A percentile compares a stretch with the other conserved stretches of the same genome.
phyloP scores from a whole-genome alignment of 176 grass and related monocot genomes.

The Tillandsia fasciculata region DNA sequence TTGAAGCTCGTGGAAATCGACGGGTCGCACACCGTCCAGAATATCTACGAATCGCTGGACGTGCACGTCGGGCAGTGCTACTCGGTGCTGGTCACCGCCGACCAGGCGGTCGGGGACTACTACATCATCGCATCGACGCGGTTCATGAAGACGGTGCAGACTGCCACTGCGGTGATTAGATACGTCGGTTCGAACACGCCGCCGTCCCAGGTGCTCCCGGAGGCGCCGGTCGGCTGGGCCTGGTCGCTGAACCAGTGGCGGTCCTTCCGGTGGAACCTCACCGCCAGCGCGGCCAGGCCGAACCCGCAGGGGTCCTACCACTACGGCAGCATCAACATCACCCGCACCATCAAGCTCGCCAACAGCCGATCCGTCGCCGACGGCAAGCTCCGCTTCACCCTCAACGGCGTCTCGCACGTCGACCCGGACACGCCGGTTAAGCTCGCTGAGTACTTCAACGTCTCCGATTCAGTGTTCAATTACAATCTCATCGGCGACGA shows the following conservation, averaged over 20 bases:
- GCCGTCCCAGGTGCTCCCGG: constrained; percentile 22
- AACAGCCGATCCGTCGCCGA: constrained; percentile 19
- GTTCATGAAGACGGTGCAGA: constrained; percentile 29
- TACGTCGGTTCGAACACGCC: constrained; percentile 44
- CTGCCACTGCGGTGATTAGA: constrained; percentile 26
- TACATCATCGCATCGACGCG: constrained; percentile 50
- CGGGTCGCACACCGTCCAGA: constrained; percentile 53
- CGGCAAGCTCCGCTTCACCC: constrained; percentile 52
- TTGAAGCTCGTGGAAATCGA: constrained; percentile 66
- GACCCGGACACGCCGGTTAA: constrained; percentile 50
- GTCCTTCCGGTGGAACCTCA: constrained; percentile 34
- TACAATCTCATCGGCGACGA: constrained; percentile 52
- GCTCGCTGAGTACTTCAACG: constrained; percentile 81
- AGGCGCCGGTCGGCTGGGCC: constrained; percentile 27
- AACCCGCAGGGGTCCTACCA: constrained; percentile 32
- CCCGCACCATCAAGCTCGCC: constrained; percentile 28
- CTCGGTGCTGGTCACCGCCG: constrained; percentile 49
- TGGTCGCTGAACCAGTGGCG: constrained; percentile 34
- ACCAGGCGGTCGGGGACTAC: constrained; percentile 60
- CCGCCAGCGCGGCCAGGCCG: constrained; percentile 27
- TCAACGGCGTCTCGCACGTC: constrained; percentile 51
- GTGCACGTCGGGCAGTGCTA: constrained; percentile 61
- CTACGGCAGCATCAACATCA: constrained; percentile 34
- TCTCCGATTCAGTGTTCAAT: constrained; percentile 39
- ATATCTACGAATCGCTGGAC: constrained; percentile 44